Evolutionary conservation across 345 rosid species (phyloP).

Genomic region (Camelina sativa): DNA sequence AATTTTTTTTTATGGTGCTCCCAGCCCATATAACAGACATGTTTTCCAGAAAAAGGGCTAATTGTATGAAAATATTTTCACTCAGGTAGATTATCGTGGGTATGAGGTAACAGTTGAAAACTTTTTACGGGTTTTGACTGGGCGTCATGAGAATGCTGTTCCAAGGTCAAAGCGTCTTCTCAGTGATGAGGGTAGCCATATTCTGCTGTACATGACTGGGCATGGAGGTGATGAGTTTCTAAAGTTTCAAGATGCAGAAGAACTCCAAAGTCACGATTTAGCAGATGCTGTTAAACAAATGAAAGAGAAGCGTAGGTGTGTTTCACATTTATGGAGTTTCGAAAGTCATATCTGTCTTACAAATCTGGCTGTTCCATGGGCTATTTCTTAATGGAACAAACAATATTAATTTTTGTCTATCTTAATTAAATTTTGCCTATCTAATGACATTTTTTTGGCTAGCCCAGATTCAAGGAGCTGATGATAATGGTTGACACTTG

Average conservation of each 20-base stretch:
- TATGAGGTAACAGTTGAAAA: constrained; percentile 97
- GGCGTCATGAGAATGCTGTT: constrained; percentile 88
- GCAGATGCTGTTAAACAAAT: constrained; percentile 99
- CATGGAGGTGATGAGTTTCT: constrained; percentile 98
- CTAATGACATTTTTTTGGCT: constrained; percentile 38
- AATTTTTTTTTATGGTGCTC: not conserved
- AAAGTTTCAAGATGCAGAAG: constrained; percentile 96
- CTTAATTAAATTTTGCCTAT: constrained; percentile 20
- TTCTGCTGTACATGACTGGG: constrained; percentile 97
- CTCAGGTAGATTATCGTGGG: constrained; percentile 97
- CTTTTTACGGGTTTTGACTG: constrained; percentile 89
- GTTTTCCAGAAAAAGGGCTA: constrained; percentile 25
- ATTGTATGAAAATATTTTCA: constrained; percentile 40
- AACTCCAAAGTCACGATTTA: constrained; percentile 98
- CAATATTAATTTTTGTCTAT: constrained; percentile 12
- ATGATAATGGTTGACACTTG: constrained; percentile 99
- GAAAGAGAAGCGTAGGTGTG: constrained; percentile 93
- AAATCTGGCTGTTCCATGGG: constrained; percentile 11
- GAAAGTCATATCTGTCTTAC: constrained; percentile 9
- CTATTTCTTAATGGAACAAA: not conserved
- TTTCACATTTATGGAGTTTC: constrained; percentile 22
- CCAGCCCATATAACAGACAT: not conserved
- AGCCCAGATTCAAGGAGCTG: constrained; percentile 90
- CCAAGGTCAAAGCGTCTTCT: constrained; percentile 98
- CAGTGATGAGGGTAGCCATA: constrained; percentile 99